Evolutionary conservation across 2,329 filamentous ascomycete genomes (phyloP), one percentile per base, ranked within the genome.

Genomic region (Westerdykella sp.): DNA sequence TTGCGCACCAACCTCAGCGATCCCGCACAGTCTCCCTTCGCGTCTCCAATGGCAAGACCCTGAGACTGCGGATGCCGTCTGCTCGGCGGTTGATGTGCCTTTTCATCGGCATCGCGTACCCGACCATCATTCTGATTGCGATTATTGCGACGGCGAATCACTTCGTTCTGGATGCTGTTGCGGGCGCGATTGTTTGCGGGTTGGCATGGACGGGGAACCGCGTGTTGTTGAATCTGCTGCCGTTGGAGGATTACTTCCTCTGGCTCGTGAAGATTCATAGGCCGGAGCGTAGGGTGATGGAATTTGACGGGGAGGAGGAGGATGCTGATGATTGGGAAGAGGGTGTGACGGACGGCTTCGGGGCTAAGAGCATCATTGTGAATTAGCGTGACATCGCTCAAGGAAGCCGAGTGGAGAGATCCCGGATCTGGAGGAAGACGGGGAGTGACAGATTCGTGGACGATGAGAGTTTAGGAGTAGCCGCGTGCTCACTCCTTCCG

Each of bases 111-210:
- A 71, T 83, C 55, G 63, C 76, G 3, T 87, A 87, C 55, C 83
- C 84, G 1, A 60, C 75, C 5, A 70, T 77, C 21, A 87, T 87
- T 47, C 66, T 86, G 5, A 71, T 78, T 7, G 83, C 81, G 21
- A 86, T 87, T 50, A 73, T 86, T 18, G 78, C 83, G 3, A 86
- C 83, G 0, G 83, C 83, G 37, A 87, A 87, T 60, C 83, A 87
- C 63, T 79, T 85, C 60, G 74, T 86, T 38, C 74, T 87, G 6
- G 84, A 87, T 59, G 83, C 84, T 0, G 75, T 85, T 1, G 84
- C 82, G 0, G 84, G 83, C 12, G 79, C 81, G 5, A 56, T 77
- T 25, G 81, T 87, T 3, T 86, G 83, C 53, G 71, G 69, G 3
- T 49, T 85, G 5, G 82, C 81, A 1, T 87, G 83, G 83, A 66